Evolutionary conservation across 331 rosid species (phyloP).

Genomic region (Quercus lobata): DNA sequence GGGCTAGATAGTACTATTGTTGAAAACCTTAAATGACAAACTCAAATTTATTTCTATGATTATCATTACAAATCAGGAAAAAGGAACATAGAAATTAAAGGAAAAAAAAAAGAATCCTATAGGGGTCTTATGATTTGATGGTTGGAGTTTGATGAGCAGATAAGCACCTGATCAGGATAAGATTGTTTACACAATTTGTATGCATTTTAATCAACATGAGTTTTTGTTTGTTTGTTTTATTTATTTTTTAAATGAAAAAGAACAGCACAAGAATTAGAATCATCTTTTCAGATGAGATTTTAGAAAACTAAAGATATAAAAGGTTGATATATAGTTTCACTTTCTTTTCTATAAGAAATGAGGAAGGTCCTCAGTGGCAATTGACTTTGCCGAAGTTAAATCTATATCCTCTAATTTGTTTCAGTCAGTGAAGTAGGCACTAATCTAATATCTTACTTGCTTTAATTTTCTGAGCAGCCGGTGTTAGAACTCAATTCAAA

Average conservation of each 20-base stretch:
- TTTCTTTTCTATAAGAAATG: not conserved
- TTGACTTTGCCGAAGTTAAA: not conserved
- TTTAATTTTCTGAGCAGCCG: conserved; percentile 53
- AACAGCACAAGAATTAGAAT: not conserved
- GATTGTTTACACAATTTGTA: not conserved
- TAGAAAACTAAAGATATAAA: not conserved
- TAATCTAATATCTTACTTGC: conserved; percentile 11
- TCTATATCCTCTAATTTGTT: not conserved
- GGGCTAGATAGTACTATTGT: not conserved
- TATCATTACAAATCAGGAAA: too few relatives aligned
- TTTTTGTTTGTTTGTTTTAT: too few relatives aligned
- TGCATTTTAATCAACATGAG: not conserved
- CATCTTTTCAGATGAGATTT: not conserved
- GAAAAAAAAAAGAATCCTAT: not conserved
- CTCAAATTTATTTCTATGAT: too few relatives aligned
- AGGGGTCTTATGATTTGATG: not conserved
- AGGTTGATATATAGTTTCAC: not conserved
- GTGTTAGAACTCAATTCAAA: conserved; percentile 58
- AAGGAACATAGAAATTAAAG: not conserved
- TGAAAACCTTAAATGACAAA: not conserved
- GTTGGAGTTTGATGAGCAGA: not conserved
- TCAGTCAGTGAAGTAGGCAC: not conserved
- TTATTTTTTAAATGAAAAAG: not conserved
- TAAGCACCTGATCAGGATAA: not conserved
- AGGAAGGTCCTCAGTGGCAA: not conserved